Evolutionary conservation across 2,329 filamentous ascomycete species (phyloP).

Genomic region (Emmonsia crescens): DNA sequence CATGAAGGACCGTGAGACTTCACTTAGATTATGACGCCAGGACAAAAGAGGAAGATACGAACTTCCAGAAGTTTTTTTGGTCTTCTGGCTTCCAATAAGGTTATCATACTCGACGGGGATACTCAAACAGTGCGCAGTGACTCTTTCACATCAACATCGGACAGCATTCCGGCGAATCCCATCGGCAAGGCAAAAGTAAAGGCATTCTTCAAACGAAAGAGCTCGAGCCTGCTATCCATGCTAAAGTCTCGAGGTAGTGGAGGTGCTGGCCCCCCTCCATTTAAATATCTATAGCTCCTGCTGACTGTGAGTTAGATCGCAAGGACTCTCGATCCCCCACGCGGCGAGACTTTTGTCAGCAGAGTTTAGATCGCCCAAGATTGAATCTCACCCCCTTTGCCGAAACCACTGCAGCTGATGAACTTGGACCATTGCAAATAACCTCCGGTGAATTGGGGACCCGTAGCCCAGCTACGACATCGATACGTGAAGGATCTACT

Average conservation of each 20-base stretch:
- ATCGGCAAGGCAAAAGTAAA: constrained; percentile 20
- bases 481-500: background rate
- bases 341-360: background rate
- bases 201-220: constrained; percentile 23
- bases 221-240: constrained; percentile 28
- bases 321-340: background rate
- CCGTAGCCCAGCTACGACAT: background rate
- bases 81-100: constrained; percentile 16
- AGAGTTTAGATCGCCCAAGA: background rate
- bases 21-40: constrained; percentile 14
- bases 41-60: constrained; percentile 13
- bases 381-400: background rate
- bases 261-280: constrained; percentile 12
- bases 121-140: constrained; percentile 11
- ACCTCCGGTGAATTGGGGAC: background rate
- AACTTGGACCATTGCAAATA: background rate
- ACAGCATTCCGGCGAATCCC: constrained; percentile 3
- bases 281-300: background rate
- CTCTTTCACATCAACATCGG: constrained; percentile 21
- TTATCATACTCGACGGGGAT: constrained; percentile 10
- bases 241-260: constrained; percentile 22
- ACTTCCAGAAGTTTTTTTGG: constrained; percentile 19
- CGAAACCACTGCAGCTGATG: background rate
- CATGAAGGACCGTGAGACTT: background rate
- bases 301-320: constrained; percentile 3